phyloP scores from a whole-genome alignment of 2,329 filamentous ascomycete genomes.

The Capronia americana region DNA sequence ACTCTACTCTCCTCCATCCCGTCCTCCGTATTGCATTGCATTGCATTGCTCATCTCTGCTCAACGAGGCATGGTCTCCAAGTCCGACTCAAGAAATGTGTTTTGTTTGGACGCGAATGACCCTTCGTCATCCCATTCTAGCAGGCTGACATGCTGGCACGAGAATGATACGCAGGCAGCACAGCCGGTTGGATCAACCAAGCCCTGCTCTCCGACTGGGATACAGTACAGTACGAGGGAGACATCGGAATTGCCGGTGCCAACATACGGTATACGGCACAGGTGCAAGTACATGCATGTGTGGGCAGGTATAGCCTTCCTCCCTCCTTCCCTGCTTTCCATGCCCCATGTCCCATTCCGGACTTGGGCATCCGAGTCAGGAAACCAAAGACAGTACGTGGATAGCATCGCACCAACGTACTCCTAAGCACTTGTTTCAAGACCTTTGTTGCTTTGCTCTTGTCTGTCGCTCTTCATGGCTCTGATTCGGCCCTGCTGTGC shows the following conservation, averaged over 20 bases:
- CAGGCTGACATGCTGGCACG: neutral
- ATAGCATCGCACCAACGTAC: neutral
- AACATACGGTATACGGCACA: neutral
- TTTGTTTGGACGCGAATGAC: no score
- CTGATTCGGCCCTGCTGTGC: neutral
- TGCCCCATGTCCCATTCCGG: neutral
- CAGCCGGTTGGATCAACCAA: neutral
- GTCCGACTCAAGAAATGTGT: no score
- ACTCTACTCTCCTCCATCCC: no score
- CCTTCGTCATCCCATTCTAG: no score
- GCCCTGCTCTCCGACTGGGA: neutral
- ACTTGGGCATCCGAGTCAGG: neutral
- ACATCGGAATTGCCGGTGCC: neutral
- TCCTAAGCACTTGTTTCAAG: neutral
- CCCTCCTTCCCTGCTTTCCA: neutral
- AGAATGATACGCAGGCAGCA: neutral
- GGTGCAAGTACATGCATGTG: neutral
- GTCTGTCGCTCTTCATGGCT: neutral
- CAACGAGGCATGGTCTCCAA: no score
- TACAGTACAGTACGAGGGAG: neutral
- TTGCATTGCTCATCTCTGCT: no score
- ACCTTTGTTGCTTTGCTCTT: neutral
- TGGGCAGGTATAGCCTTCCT: neutral
- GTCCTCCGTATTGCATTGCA: no score
- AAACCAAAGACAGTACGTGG: neutral